A percentile compares a stretch with the other conserved stretches of the same genome.
These are phyloP conservation scores for Allomyces arbusculus DNA, from an alignment of 192 early-diverging fungal species.

Conservation along the genomic window DNA sequence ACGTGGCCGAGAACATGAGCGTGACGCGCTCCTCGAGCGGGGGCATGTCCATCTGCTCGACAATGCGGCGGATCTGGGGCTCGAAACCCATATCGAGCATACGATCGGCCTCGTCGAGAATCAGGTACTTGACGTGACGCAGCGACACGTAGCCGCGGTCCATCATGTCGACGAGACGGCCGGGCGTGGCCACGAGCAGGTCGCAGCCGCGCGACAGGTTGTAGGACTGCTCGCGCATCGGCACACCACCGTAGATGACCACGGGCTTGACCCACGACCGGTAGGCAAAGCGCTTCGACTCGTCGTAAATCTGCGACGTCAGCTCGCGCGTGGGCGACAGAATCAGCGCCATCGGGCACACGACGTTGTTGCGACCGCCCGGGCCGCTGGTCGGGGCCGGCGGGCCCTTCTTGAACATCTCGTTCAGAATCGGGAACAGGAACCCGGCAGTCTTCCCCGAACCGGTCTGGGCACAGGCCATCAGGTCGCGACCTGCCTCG, in stretches of 20 bases:
- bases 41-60: constrained; percentile 53
- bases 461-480: constrained; percentile 97
- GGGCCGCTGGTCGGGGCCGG: constrained; percentile 16
- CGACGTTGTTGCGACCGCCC: constrained; percentile 20
- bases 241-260: constrained; percentile 88
- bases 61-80: constrained; percentile 70
- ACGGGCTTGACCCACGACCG: constrained; percentile 79
- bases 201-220: constrained; percentile 84
- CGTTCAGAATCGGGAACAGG: constrained; percentile 85
- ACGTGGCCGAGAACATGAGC: constrained; percentile 96
- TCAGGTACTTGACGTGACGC: constrained; percentile 37
- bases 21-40: constrained; percentile 44
- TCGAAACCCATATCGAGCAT: constrained; percentile 99
- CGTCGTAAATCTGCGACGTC: constrained; percentile 83
- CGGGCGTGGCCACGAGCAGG: constrained; percentile 82
- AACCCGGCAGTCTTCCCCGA: constrained; percentile 92
- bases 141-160: constrained; percentile 61
- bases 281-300: constrained; percentile 48
- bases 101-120: constrained; percentile 75
- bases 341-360: constrained; percentile 51
- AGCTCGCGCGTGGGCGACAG: constrained; percentile 91
- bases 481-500: constrained; percentile 66
- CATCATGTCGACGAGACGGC: constrained; percentile 75
- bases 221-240: constrained; percentile 69
- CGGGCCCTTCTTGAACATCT: constrained; percentile 70